These are phyloP conservation scores for Aspergillus hancockii DNA, from an alignment of 495 filamentous ascomycete species.

Conservation along the genomic window DNA sequence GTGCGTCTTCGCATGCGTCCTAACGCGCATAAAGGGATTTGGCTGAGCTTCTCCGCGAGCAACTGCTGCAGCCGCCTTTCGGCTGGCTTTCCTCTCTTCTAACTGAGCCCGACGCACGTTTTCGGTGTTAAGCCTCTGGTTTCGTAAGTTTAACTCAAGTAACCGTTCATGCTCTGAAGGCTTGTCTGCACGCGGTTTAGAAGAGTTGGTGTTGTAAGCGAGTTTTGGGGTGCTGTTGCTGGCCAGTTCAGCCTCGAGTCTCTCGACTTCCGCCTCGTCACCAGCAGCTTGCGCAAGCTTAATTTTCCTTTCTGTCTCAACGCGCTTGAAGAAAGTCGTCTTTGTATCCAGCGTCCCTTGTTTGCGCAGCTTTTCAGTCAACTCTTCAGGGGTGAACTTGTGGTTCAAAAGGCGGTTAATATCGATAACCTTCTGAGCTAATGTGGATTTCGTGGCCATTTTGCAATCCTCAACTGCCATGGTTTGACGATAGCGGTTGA, in stretches of 20 bases:
- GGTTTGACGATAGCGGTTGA: slow-evolving; percentile 77
- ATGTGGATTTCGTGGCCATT: slow-evolving; percentile 64
- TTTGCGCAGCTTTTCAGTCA: slow-evolving; percentile 72
- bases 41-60: slow-evolving; percentile 53
- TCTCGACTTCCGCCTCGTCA: slow-evolving; percentile 59
- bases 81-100: slow-evolving; percentile 67
- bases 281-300: slow-evolving; percentile 63
- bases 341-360: slow-evolving; percentile 63
- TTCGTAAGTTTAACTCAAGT: slow-evolving; percentile 71
- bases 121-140: slow-evolving; percentile 77
- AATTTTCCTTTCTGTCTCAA: slow-evolving; percentile 59
- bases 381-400: slow-evolving; percentile 75
- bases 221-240: slow-evolving; percentile 67
- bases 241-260: slow-evolving; percentile 67
- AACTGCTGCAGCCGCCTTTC: slow-evolving; percentile 56
- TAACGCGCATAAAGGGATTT: slow-evolving; percentile 63
- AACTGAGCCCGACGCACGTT: slow-evolving; percentile 83
- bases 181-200: slow-evolving; percentile 43
- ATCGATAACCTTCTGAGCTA: slow-evolving; percentile 72
- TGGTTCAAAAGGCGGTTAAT: slow-evolving; percentile 79
- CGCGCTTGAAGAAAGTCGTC: slow-evolving; percentile 62
- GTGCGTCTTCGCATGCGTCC: slow-evolving; percentile 61
- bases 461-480: slow-evolving; percentile 69
- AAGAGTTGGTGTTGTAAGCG: slow-evolving; percentile 64
- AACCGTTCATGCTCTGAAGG: slow-evolving; percentile 71